Percentiles rank a stretch among this genome's conserved stretches.
Evolutionary conservation across 1,139 yeast genomes (phyloP).

Genomic region (Nematodospora anomalae): DNA sequence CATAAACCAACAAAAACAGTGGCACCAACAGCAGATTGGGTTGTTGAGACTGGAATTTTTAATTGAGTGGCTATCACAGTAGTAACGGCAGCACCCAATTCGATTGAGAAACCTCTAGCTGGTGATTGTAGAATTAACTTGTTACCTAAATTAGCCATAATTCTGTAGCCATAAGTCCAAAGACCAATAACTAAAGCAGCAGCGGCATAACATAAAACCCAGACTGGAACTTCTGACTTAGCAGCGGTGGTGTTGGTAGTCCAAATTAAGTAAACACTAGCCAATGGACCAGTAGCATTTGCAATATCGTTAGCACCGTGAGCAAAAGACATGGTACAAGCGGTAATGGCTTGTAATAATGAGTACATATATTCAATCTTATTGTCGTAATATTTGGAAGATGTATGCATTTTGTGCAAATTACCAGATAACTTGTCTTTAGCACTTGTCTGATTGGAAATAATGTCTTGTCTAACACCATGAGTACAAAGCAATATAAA

Average conservation of each 20-base stretch:
- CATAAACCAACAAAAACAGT: slow-evolving; percentile 75
- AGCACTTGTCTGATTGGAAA: slow-evolving; percentile 44
- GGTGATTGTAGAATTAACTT: slow-evolving; percentile 77
- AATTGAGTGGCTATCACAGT: slow-evolving; percentile 75
- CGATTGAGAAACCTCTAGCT: slow-evolving; percentile 76
- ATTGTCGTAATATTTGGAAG: slow-evolving; percentile 68
- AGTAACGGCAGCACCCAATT: slow-evolving; percentile 77
- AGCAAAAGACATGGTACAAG: slow-evolving; percentile 79
- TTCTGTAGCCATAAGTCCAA: slow-evolving; percentile 73
- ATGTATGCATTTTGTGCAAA: slow-evolving; percentile 51
- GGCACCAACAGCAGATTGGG: slow-evolving; percentile 81
- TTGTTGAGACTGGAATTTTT: slow-evolving; percentile 71
- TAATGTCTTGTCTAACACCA: slow-evolving; percentile 67
- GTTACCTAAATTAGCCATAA: slow-evolving; percentile 73
- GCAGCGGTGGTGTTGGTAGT: slow-evolving; percentile 44
- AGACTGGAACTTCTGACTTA: slow-evolving; percentile 64
- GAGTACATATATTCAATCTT: slow-evolving; percentile 71
- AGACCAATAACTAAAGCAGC: slow-evolving; percentile 66
- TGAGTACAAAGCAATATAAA: slow-evolving; percentile 52
- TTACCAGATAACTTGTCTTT: slow-evolving; percentile 39
- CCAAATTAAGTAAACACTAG: slow-evolving; percentile 69
- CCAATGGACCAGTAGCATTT: slow-evolving; percentile 75
- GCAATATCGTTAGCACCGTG: slow-evolving; percentile 83
- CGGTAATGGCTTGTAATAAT: slow-evolving; percentile 69
- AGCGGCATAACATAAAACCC: slow-evolving; percentile 73